These are phyloP conservation scores for Phytophthora pini DNA, from an alignment of 352 stramenopile genomes.

Conservation along the genomic window DNA sequence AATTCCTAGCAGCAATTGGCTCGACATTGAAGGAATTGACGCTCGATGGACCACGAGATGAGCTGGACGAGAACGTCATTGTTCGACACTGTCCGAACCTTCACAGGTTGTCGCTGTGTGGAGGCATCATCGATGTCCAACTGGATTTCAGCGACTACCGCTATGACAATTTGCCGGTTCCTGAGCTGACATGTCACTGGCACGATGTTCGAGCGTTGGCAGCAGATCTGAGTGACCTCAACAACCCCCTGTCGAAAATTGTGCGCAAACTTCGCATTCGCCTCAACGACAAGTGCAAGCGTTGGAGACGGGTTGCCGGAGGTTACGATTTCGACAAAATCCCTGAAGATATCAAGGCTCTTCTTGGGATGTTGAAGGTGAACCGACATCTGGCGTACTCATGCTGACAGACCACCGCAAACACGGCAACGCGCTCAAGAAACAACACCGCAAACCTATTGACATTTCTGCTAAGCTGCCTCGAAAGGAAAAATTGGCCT, in stretches of 20 bases:
- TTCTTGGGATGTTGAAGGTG: conserved; percentile 8
- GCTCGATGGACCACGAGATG: background rate
- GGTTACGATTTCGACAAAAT: background rate
- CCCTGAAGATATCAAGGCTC: conserved; percentile 6
- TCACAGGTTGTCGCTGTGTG: conserved; percentile 2
- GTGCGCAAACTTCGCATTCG: conserved; percentile 1
- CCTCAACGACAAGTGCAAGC: conserved; percentile 5
- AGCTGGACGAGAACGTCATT: conserved; percentile 10
- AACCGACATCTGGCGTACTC: conserved; percentile 12
- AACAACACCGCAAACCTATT: conserved; percentile 11
- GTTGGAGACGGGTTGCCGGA: background rate
- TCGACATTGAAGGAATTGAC: conserved; percentile 3
- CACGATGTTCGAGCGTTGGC: conserved; percentile 1
- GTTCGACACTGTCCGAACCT: conserved; percentile 6
- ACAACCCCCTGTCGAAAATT: conserved; percentile 1
- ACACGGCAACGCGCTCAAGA: conserved; percentile 7
- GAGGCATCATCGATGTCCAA: background rate
- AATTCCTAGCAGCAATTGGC: conserved; percentile 5
- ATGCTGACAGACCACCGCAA: conserved; percentile 4
- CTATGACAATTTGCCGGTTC: background rate
- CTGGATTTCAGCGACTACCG: conserved; percentile 11
- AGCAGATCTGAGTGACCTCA: background rate
- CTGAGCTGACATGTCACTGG: background rate
- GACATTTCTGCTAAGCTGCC: conserved; percentile 1
- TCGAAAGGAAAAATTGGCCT: conserved; percentile 5